phyloP scores from a whole-genome alignment of 352 stramenopile genomes.

The Phytophthora aleatoria region DNA sequence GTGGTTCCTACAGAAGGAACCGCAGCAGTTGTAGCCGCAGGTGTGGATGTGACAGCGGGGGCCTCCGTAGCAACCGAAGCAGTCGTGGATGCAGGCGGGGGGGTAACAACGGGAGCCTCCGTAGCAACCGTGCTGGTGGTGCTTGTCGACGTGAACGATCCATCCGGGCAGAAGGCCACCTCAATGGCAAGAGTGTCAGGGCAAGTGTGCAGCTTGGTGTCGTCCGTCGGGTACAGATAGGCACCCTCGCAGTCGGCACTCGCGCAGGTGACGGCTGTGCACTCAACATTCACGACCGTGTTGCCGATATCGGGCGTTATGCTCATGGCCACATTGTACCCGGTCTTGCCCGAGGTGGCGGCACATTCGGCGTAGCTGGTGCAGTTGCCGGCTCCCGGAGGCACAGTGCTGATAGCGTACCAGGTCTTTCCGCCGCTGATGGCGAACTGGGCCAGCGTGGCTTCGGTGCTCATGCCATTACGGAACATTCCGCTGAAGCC shows the following conservation, averaged over 20 bases:
- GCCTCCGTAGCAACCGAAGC: conserved; percentile 2
- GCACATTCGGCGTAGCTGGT: conserved; percentile 57
- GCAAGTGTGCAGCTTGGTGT: conserved; percentile 58
- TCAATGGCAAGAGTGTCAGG: conserved; percentile 39
- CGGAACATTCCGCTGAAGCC: conserved; percentile 73
- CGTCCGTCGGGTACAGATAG: conserved; percentile 59
- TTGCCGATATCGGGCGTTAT: conserved; percentile 45
- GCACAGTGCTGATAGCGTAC: conserved; percentile 67
- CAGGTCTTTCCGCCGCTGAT: conserved; percentile 48
- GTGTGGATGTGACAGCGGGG: conserved; percentile 1
- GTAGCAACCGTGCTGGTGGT: conserved; percentile 17
- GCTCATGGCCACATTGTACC: conserved; percentile 68
- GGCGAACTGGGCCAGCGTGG: conserved; percentile 61
- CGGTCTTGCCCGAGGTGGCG: conserved; percentile 48
- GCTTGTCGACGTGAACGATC: conserved; percentile 17
- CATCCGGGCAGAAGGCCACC: conserved; percentile 52
- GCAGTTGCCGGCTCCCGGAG: conserved; percentile 55
- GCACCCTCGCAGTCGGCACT: conserved; percentile 46
- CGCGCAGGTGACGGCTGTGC: conserved; percentile 37
- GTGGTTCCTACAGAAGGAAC: conserved; percentile 5
- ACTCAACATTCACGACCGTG: conserved; percentile 36
- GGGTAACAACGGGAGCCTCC: conserved; percentile 3
- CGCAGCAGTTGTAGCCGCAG: conserved; percentile 7
- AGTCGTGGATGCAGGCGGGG: conserved; percentile 1
- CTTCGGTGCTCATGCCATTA: conserved; percentile 43